These are phyloP conservation scores for Claviceps purpurea DNA, from an alignment of 2,329 filamentous ascomycete species.

Conservation along the genomic window DNA sequence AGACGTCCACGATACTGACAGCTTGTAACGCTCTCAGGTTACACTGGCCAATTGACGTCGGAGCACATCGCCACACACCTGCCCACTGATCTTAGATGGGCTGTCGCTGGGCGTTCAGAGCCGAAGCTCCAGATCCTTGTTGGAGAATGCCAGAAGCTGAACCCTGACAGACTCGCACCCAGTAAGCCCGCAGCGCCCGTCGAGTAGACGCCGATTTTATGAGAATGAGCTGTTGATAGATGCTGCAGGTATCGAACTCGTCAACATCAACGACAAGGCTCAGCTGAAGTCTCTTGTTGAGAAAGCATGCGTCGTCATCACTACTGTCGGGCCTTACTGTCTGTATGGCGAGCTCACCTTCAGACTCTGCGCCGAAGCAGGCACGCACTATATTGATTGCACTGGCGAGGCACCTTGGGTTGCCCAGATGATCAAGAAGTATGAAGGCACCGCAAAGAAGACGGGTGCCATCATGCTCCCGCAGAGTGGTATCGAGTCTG, in stretches of 20 bases:
- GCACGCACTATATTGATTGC: conserved; percentile 52
- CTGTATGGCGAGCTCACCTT: conserved; percentile 44
- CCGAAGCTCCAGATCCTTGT: conserved; percentile 59
- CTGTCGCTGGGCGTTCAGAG: conserved; percentile 69
- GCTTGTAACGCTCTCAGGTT: conserved; percentile 37
- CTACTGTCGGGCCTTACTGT: conserved; percentile 46
- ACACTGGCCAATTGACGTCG: conserved; percentile 66
- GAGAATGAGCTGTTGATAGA: neutral
- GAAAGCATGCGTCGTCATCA: conserved; percentile 43
- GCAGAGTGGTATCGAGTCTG: conserved; percentile 49
- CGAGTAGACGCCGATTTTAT: neutral
- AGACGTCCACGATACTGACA: neutral
- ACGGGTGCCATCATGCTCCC: conserved; percentile 47
- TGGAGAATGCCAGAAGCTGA: conserved; percentile 50
- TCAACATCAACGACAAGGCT: conserved; percentile 29
- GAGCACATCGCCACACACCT: conserved; percentile 60
- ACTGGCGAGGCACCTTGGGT: conserved; percentile 49
- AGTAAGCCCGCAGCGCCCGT: conserved; percentile 30
- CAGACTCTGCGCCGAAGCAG: conserved; percentile 46
- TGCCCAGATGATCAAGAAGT: conserved; percentile 45
- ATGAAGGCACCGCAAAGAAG: conserved; percentile 36
- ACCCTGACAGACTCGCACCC: conserved; percentile 57
- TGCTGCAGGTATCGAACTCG: conserved; percentile 36
- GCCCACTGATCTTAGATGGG: conserved; percentile 74
- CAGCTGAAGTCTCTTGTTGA: conserved; percentile 36